Percentiles rank a stretch among this genome's conserved stretches.
phyloP scores from a whole-genome alignment of 208 protist species.

The Wallacemonas rigidus region DNA sequence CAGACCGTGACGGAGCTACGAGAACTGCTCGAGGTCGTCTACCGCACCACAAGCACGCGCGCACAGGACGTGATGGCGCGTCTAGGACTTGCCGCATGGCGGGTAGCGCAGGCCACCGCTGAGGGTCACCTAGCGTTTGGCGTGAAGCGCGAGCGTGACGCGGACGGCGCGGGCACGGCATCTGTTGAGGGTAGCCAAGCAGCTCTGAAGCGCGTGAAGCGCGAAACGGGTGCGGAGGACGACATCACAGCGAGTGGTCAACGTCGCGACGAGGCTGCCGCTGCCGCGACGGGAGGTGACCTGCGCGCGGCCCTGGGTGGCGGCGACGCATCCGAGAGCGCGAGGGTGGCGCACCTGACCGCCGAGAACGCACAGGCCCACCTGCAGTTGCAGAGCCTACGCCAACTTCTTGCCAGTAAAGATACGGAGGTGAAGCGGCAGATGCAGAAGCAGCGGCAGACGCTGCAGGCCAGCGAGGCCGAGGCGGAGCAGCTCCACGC shows the following conservation, averaged over 20 bases:
- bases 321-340: conserved; percentile 24
- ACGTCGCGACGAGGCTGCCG: too few species aligned
- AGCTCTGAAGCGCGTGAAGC: background rate
- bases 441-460: conserved; percentile 50
- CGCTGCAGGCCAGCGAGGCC: conserved; percentile 36
- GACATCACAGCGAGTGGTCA: too few species aligned
- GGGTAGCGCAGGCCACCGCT: conserved; percentile 9
- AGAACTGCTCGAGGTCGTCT: conserved; percentile 29
- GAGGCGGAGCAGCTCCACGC: conserved; percentile 46
- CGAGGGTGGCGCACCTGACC: conserved; percentile 29
- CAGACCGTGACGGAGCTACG: conserved; percentile 47
- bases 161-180: conserved; percentile 7
- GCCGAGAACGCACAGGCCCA: conserved; percentile 29
- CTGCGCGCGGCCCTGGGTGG: conserved; percentile 20
- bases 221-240: conserved; percentile 4
- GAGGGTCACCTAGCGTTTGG: conserved; percentile 14
- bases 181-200: background rate
- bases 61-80: conserved; percentile 13
- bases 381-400: conserved; percentile 51
- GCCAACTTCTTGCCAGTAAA: conserved; percentile 57
- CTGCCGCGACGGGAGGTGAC: background rate
- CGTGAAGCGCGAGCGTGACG: conserved; percentile 27
- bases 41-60: background rate
- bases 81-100: background rate
- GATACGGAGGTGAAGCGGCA: conserved; percentile 53